Evolutionary conservation across 225 moss, liverwort and hornwort genomes (phyloP).

Genomic region (Takakia lepidozioides): DNA sequence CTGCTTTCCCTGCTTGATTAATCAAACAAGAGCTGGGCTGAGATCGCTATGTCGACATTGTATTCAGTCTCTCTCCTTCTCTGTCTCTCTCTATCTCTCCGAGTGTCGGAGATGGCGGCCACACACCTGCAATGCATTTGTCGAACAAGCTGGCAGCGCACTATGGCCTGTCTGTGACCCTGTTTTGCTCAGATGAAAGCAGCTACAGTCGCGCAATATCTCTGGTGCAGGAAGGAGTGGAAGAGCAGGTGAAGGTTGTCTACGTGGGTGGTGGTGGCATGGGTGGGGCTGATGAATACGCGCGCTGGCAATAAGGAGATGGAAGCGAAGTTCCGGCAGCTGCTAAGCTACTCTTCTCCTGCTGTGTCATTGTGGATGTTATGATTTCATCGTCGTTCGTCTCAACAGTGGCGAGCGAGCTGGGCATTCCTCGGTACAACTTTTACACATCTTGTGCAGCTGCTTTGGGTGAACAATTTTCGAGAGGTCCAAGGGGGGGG

Average conservation of each 20-base stretch:
- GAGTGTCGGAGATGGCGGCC: neutral
- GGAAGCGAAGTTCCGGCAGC: neutral
- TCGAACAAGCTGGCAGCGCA: slow-evolving; percentile 1
- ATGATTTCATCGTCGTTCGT: neutral
- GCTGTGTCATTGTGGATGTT: slow-evolving; percentile 1
- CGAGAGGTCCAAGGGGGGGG: neutral
- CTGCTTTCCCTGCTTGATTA: too few species aligned
- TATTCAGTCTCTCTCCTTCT: too few species aligned
- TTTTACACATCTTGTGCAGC: slow-evolving; percentile 1
- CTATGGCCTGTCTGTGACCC: neutral
- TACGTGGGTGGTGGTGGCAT: too few species aligned
- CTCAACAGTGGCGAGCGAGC: neutral
- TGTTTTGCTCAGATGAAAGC: neutral
- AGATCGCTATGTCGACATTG: too few species aligned
- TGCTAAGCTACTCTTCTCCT: neutral
- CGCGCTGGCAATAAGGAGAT: neutral
- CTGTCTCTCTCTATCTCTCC: too few species aligned
- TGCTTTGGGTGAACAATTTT: neutral
- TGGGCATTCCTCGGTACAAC: neutral
- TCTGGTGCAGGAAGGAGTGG: neutral
- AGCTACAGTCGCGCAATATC: slow-evolving; percentile 1
- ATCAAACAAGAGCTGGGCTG: too few species aligned
- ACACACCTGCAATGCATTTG: slow-evolving; percentile 2
- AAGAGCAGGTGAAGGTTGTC: too few species aligned
- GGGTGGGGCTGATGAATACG: neutral